Evolutionary conservation across 2,329 filamentous ascomycete species (phyloP), one percentile per base, ranked within the genome.

Genomic region (Tolypocladium tropicale): DNA sequence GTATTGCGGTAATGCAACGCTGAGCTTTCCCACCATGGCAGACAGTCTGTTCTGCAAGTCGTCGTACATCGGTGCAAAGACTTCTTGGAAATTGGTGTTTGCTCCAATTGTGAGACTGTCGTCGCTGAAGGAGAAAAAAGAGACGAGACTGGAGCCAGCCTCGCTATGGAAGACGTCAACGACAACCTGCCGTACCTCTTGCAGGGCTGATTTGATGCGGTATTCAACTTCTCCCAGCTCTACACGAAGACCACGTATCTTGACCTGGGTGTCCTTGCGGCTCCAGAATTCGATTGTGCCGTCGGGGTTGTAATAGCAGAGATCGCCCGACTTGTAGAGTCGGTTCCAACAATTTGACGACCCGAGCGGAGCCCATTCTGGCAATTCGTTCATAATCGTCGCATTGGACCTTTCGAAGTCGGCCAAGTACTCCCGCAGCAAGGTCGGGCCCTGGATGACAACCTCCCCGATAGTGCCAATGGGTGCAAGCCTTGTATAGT

Each of bases 131-230:
- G 39, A 41, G 21, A 39, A n/a, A 25, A 46, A 53, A 12, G 36
- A 21, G 14, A 34, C 25, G n/a, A 53, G 36, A 12, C 16, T 53
- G 32, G 36, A 36, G 1, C 33, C 50, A 2, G n/a, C 33, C 5
- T 68, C 65, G 1, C 58, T 51, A 54, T 65, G 63, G 60, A 70
- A 69, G 1, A 39, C 54, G 9, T 41, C 53, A 33, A 65, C 33
- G 2, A 67, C 59, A 6, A 64, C 43, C 16, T 62, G 25, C 10
- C 36, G 41, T 16, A 12, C 37, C 18, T 21, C 37, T 9, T 39
- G n/a, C 4, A 39, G 18, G 37, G 37, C 6, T n/a, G 37, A 6
- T 9, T 7, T n/a, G 37, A 58, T 48, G 9, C 28, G 41, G 23
- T 60, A 32, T 55, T 62, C 61, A 14, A 63, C 55, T 48, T 63